phyloP scores from a whole-genome alignment of 2,329 filamentous ascomycete species.

The Curvularia sp. region DNA sequence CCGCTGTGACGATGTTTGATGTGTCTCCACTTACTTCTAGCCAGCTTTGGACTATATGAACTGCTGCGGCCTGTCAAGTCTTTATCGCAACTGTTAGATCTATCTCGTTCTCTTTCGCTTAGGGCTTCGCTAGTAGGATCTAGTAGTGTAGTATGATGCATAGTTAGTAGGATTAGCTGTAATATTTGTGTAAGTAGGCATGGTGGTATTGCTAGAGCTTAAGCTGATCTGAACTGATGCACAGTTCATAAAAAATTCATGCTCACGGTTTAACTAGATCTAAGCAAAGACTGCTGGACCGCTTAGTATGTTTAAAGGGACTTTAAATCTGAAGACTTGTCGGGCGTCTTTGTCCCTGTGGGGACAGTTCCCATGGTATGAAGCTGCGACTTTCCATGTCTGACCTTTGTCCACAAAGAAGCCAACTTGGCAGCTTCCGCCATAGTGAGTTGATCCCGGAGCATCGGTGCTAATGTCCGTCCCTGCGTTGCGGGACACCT shows the following conservation, averaged over 20 bases:
- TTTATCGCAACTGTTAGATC: not conserved
- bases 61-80: not conserved
- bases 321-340: constrained; percentile 53
- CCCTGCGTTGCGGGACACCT: too few species aligned
- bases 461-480: constrained; percentile 17
- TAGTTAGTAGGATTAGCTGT: constrained; percentile 1
- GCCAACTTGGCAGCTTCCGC: constrained; percentile 55
- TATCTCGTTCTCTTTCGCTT: not conserved
- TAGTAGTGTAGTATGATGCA: constrained; percentile 6
- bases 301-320: constrained; percentile 53
- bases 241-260: constrained; percentile 56
- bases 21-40: constrained; percentile 6
- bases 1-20: constrained; percentile 8
- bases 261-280: constrained; percentile 58
- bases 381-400: constrained; percentile 53
- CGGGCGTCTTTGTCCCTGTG: constrained; percentile 45
- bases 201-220: constrained; percentile 8
- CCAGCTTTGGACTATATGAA: constrained; percentile 4
- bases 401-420: constrained; percentile 52
- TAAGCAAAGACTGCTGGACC: constrained; percentile 52
- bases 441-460: constrained; percentile 44
- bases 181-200: constrained; percentile 8
- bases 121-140: not conserved
- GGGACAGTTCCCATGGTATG: constrained; percentile 56
- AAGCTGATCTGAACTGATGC: constrained; percentile 51